Percentiles rank a stretch among this genome's conserved stretches.
phyloP scores from a whole-genome alignment of 139 green algal genomes.

The Coelastrella sp. region DNA sequence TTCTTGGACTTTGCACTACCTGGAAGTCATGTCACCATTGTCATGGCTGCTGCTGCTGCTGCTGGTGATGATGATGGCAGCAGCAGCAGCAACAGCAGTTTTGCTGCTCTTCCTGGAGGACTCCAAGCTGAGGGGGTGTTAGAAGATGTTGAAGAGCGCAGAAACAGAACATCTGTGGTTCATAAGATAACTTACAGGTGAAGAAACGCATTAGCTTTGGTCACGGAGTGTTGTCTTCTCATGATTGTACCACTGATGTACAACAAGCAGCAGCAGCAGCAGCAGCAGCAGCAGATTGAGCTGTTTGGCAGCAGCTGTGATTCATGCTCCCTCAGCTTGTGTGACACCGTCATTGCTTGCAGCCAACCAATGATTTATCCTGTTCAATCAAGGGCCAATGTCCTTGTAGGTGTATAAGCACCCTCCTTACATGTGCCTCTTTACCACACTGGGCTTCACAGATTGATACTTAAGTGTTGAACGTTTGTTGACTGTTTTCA shows the following conservation, averaged over 20 bases:
- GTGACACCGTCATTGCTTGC: no score
- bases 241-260: not conserved
- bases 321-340: no score
- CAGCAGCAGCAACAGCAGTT: not conserved
- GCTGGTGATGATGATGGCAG: not conserved
- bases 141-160: constrained; percentile 25
- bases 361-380: no score
- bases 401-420: no score
- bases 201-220: not conserved
- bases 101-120: not conserved
- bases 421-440: no score
- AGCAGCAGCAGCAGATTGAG: not conserved
- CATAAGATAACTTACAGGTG: not conserved
- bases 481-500: not conserved
- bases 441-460: no score
- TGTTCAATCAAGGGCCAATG: no score
- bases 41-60: not conserved
- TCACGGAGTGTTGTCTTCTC: not conserved
- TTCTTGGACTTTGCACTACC: constrained; percentile 39
- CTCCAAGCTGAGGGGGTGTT: not conserved
- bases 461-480: no score
- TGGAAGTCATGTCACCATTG: constrained; percentile 2
- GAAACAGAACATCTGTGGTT: not conserved
- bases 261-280: not conserved
- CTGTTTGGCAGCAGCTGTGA: no score